Percentiles rank a stretch among this genome's conserved stretches.
Evolutionary conservation across 179 eudicot species (phyloP).

Genomic region (Spinacia oleracea): DNA sequence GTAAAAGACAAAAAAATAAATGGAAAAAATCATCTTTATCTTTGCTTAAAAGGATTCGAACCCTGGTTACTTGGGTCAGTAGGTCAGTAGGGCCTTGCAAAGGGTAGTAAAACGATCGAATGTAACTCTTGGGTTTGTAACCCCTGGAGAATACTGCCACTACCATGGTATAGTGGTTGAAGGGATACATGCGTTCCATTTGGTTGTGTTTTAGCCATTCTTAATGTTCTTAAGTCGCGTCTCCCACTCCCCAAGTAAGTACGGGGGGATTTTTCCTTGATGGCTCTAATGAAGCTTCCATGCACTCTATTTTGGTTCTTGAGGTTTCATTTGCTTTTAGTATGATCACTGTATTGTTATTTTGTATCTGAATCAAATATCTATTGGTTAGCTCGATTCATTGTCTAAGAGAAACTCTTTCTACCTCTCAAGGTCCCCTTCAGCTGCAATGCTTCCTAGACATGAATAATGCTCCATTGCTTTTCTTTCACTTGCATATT

Average conservation of each 20-base stretch:
- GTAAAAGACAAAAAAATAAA: too few species aligned
- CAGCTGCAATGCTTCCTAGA: background rate
- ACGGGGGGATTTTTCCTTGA: too few species aligned
- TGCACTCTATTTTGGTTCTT: too few species aligned
- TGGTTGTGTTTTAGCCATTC: background rate
- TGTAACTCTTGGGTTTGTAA: background rate
- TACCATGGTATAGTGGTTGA: background rate
- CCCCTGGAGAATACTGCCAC: background rate
- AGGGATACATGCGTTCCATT: background rate
- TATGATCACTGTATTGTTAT: too few species aligned
- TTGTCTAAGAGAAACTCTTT: too few species aligned
- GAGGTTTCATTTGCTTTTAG: background rate
- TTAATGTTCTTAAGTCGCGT: background rate
- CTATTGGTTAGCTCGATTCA: background rate
- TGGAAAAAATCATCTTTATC: too few species aligned
- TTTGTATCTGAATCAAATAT: too few species aligned
- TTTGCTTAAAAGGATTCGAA: too few species aligned
- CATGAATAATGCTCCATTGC: background rate
- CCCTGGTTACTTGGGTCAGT: too few species aligned
- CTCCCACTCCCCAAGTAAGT: background rate
- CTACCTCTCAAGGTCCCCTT: background rate
- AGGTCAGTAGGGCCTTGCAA: background rate
- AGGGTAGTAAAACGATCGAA: background rate
- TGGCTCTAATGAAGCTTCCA: background rate
- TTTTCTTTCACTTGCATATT: background rate